Percentiles rank a stretch among this genome's conserved stretches.
These are phyloP conservation scores for Penicillium alfredii DNA, from an alignment of 495 filamentous ascomycete species.

Conservation along the genomic window DNA sequence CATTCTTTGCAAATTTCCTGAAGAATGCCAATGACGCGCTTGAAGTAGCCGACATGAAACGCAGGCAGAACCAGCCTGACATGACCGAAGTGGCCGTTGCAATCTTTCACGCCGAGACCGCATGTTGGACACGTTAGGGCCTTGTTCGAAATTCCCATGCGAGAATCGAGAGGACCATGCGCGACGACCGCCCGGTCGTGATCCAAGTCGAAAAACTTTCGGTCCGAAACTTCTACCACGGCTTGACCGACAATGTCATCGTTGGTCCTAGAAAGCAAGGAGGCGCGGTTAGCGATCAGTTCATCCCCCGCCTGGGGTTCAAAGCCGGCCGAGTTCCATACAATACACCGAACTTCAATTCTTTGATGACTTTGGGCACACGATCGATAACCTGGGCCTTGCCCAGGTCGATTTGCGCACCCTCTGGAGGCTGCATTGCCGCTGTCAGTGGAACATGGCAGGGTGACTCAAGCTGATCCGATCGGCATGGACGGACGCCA, in stretches of 20 bases:
- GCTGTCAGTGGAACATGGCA: conserved; percentile 42
- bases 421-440: conserved; percentile 45
- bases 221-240: conserved; percentile 85
- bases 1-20: conserved; percentile 85
- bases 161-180: conserved; percentile 80
- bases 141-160: conserved; percentile 84
- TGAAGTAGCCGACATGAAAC: conserved; percentile 94
- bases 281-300: conserved; percentile 18
- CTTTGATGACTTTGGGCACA: conserved; percentile 82
- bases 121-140: conserved; percentile 74
- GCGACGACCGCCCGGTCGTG: conserved; percentile 61
- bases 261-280: conserved; percentile 53
- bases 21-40: conserved; percentile 78
- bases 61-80: conserved; percentile 82
- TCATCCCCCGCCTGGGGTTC: conserved; percentile 7
- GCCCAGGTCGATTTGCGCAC: conserved; percentile 48
- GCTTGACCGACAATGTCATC: conserved; percentile 92
- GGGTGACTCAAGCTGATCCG: conserved; percentile 27
- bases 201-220: conserved; percentile 82
- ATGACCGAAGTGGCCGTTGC: conserved; percentile 93
- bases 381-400: conserved; percentile 89
- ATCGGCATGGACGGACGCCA: conserved; percentile 18
- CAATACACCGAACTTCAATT: conserved; percentile 91
- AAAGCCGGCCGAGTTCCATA: conserved; percentile 34
- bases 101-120: conserved; percentile 64